These are phyloP conservation scores for Suhomyces sp. DNA, from an alignment of 805 yeast species.

Conservation along the genomic window DNA sequence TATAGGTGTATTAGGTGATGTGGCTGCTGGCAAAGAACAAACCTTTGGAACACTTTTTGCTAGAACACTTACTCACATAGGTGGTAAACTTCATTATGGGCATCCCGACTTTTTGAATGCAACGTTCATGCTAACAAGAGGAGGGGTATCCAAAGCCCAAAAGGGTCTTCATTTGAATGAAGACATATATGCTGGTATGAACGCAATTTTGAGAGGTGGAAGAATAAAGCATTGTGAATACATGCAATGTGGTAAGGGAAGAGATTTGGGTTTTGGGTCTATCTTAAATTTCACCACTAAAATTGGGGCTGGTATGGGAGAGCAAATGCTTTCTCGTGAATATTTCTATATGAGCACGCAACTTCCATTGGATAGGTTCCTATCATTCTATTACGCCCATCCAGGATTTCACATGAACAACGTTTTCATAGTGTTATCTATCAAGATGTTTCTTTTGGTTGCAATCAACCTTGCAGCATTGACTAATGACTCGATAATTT, in stretches of 20 bases:
- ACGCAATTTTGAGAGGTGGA: slow-evolving; percentile 76
- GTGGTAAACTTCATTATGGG: slow-evolving; percentile 82
- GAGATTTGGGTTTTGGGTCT: slow-evolving; percentile 82
- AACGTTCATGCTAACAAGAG: slow-evolving; percentile 77
- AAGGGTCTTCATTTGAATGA: slow-evolving; percentile 80
- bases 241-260: slow-evolving; percentile 82
- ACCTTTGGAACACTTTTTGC: slow-evolving; percentile 85
- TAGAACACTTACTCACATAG: slow-evolving; percentile 75
- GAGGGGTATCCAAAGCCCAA: slow-evolving; percentile 85
- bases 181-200: slow-evolving; percentile 86
- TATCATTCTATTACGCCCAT: slow-evolving; percentile 80
- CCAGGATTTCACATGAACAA: slow-evolving; percentile 85
- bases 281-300: slow-evolving; percentile 79
- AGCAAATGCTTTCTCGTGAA: slow-evolving; percentile 79
- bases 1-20: slow-evolving; percentile 77
- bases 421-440: slow-evolving; percentile 66
- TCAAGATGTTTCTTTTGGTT: slow-evolving; percentile 53
- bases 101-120: slow-evolving; percentile 81
- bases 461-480: slow-evolving; percentile 61
- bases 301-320: slow-evolving; percentile 91
- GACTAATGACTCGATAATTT: slow-evolving; percentile 57
- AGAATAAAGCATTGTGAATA: slow-evolving; percentile 80
- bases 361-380: slow-evolving; percentile 71
- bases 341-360: slow-evolving; percentile 77
- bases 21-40: slow-evolving; percentile 87